A percentile compares a stretch with the other conserved stretches of the same genome.
These are phyloP conservation scores for Monilinia aucupariae DNA, from an alignment of 2,329 filamentous ascomycete genomes.

Conservation along the genomic window DNA sequence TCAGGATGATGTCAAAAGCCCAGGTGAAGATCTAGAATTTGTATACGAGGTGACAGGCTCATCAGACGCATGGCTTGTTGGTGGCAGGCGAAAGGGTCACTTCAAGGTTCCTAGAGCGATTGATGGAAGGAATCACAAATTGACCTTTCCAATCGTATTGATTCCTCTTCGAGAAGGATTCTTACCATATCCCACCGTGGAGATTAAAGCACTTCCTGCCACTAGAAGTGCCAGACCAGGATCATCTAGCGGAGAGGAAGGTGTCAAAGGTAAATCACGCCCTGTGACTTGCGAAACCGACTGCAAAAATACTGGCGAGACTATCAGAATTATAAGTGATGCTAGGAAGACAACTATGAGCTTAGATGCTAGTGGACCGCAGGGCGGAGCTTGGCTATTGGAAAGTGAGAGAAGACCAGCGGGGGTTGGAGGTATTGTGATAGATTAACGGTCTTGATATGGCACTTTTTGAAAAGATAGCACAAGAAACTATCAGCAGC, in stretches of 20 bases:
- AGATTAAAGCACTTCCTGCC: slow-evolving; percentile 60
- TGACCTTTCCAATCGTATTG: slow-evolving; percentile 62
- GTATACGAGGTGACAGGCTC: slow-evolving; percentile 75
- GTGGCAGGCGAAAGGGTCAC: slow-evolving; percentile 72
- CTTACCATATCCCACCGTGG: slow-evolving; percentile 70
- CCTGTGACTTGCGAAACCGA: slow-evolving; percentile 68
- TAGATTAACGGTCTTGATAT: slow-evolving; percentile 13
- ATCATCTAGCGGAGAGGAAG: slow-evolving; percentile 23
- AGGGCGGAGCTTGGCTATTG: slow-evolving; percentile 60
- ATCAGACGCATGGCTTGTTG: slow-evolving; percentile 76
- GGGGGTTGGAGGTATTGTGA: slow-evolving; percentile 18
- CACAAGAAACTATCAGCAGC: background rate
- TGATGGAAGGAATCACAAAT: slow-evolving; percentile 41
- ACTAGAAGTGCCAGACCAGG: slow-evolving; percentile 24
- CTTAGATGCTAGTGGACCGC: slow-evolving; percentile 60
- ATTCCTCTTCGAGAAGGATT: slow-evolving; percentile 75
- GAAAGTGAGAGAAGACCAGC: slow-evolving; percentile 47
- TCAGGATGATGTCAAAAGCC: slow-evolving; percentile 20
- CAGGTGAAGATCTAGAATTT: slow-evolving; percentile 57
- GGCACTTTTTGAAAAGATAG: background rate
- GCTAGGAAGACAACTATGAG: slow-evolving; percentile 67
- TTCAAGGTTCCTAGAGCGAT: slow-evolving; percentile 55
- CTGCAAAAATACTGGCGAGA: slow-evolving; percentile 70
- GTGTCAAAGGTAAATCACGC: slow-evolving; percentile 20
- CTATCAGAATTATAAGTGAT: slow-evolving; percentile 68